Base-by-base conservation (phyloP, 805 yeast genomes). In the Blastobotrys attinorum region DNA sequence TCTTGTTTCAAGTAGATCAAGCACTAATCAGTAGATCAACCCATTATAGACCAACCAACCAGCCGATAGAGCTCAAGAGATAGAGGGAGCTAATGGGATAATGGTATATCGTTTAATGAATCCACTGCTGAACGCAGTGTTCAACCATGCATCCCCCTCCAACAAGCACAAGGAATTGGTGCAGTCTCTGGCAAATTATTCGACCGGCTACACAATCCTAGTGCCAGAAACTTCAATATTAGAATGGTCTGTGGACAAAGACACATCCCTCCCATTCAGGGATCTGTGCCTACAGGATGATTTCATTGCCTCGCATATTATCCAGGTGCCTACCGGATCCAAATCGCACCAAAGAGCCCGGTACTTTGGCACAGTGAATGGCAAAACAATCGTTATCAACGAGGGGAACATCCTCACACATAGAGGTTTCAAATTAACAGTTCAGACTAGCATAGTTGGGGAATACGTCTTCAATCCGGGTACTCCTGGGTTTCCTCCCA, bases 61-160 rank as follows among this genome's bases (percentile, higher is more conserved):
- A n/a, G n/a, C n/a, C n/a, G n/a, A n/a, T n/a, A n/a, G n/a, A n/a
- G n/a, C n/a, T n/a, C n/a, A n/a, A n/a, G n/a, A 25, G 29, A 25
- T 25, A 25, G 10, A 7, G 11, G 29, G 11, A 11, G 11, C 29
- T 8, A 25, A 25, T 22, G 39, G 10, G n/a, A n/a, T n/a, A 16
- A 37, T 37, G 39, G 17, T 25, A 13, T 21, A 20, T 37, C 23
- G 39, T 11, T 37, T n/a, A 7, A 61, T 72, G 44, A 81, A 83
- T 53, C 87, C 89, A 6, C 64, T 80, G 29, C 63, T 83, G 25
- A 78, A 82, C 58, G 70, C 78, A 31, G 60, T 83, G 4, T 81
- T 83, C 66, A 79, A 81, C 62, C 77, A 81, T 52, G 81, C 83
- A 0, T 66, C 64, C 45, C 77, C 77, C 2, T 39, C 49, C 21